Base-by-base conservation (phyloP, 192 early-diverging fungal genomes). In the Irineochytrium annulatum region DNA sequence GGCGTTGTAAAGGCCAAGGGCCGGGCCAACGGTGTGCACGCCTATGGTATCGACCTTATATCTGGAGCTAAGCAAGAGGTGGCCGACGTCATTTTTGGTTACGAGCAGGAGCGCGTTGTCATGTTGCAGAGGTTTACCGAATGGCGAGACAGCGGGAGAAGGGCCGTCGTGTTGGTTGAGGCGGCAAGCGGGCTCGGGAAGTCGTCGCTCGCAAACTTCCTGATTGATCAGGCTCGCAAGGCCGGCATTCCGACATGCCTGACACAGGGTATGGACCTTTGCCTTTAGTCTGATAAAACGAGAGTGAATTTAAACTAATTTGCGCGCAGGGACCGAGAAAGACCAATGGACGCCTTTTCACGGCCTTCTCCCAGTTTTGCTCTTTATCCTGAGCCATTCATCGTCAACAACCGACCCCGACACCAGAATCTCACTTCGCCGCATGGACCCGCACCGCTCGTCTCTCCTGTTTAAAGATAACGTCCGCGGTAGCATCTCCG, bases 101-200 rank as follows among this genome's bases (percentile, higher is more conserved):
- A 8, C 13, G 46, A 49, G 24, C 13, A 24, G 46, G 24, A 49
- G 24, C 5, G 46, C n/a, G n/a, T n/a, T n/a, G 11, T 24, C 26
- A 22, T 14, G 13, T 5, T 8, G 46, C 17, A 24, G 13, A 6
- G 13, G 13, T 49, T 8, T 22, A 22, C 17, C 11, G 46, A 22
- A 24, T 14, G 8, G 46, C 11, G 13, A 22, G 11, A 24, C 6
- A 24, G 46, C 6, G 46, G 26, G 26, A 24, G 17, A 49, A 22
- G 46, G 11, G 11, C 22, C 26, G 24, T 14, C 46, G 46, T n/a
- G n/a, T 22, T 49, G 46, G 46, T 49, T 14, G 46, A 49, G 46
- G 46, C 17, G 11, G 46, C 46, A 22, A 49, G 46, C 46, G 46
- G 46, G 46, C 13, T 49, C 17, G 46, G 46, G 46, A 49, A 49